Percentiles rank a stretch among this genome's conserved stretches.
These are phyloP conservation scores for Aurantiochytrium sp. DNA, from an alignment of 108 stramenopile genomes.

Conservation along the genomic window DNA sequence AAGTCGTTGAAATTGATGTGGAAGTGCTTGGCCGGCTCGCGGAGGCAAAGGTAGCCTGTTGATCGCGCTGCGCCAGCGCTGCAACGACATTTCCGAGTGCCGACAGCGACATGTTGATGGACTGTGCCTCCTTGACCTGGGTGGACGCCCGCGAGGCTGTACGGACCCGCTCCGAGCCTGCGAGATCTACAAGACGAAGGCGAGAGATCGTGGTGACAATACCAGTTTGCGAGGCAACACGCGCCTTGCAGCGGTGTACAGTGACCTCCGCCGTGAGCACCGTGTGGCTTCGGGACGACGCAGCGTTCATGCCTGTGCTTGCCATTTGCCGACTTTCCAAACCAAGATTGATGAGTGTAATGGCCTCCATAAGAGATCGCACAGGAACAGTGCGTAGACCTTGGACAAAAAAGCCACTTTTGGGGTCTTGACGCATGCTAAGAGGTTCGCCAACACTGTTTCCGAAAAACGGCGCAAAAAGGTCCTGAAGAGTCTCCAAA, in stretches of 20 bases:
- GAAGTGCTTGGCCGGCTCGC: neutral
- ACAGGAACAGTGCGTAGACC: neutral
- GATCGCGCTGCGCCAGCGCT: constrained; percentile 45
- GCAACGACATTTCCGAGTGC: constrained; percentile 65
- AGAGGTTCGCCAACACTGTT: neutral
- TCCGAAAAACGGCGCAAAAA: constrained; percentile 30
- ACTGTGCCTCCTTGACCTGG: constrained; percentile 57
- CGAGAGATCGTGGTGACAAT: neutral
- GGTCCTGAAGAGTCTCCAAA: constrained; percentile 57
- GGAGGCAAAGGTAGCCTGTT: neutral
- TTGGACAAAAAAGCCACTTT: neutral
- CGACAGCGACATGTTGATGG: constrained; percentile 61
- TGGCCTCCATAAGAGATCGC: neutral
- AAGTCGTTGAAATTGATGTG: neutral
- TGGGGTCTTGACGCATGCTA: neutral
- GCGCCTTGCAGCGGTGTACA: neutral
- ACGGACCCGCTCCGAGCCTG: constrained; percentile 65
- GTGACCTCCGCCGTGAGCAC: constrained; percentile 19
- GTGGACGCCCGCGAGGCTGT: constrained; percentile 47
- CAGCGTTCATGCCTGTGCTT: constrained; percentile 29
- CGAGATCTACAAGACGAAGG: constrained; percentile 61
- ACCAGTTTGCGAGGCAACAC: neutral
- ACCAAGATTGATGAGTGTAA: constrained; percentile 19
- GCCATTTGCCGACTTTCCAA: constrained; percentile 20
- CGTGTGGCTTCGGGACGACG: constrained; percentile 24